These are phyloP conservation scores for Boechera divaricarpa DNA, from an alignment of 345 rosid species.

Conservation along the genomic window DNA sequence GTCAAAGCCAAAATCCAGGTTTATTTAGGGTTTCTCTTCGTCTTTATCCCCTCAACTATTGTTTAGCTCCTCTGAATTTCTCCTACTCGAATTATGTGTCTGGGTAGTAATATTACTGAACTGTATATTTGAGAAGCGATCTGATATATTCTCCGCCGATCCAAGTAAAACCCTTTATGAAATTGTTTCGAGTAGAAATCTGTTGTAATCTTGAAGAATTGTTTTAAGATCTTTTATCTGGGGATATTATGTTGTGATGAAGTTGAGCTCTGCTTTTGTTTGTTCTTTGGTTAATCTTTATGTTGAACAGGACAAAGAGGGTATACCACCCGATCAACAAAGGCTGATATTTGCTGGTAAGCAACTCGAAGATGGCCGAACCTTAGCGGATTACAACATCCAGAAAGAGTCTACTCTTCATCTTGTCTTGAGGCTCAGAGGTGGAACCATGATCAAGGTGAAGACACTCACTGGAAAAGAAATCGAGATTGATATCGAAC, in stretches of 20 bases:
- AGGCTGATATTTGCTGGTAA: constrained; percentile 94
- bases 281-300: not conserved
- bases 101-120: too few relatives aligned
- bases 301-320: constrained; percentile 79
- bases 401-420: constrained; percentile 98
- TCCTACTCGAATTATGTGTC: not conserved
- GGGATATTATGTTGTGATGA: not conserved
- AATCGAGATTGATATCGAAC: constrained; percentile 94
- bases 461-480: constrained; percentile 96
- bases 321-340: constrained; percentile 97
- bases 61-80: not conserved
- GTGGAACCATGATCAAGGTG: constrained; percentile 97
- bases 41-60: not conserved
- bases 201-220: not conserved
- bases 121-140: not conserved
- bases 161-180: not conserved
- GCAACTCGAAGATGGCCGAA: constrained; percentile 94
- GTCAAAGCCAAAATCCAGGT: constrained; percentile 69
- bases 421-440: constrained; percentile 87
- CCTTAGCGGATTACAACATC: constrained; percentile 89
- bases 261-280: not conserved
- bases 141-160: constrained; percentile 9
- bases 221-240: not conserved
- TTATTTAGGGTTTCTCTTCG: constrained; percentile 11
- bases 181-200: not conserved